Evolutionary conservation across 805 yeast genomes (phyloP).

Genomic region (Saccharomycopsis oosterbeekiorum): DNA sequence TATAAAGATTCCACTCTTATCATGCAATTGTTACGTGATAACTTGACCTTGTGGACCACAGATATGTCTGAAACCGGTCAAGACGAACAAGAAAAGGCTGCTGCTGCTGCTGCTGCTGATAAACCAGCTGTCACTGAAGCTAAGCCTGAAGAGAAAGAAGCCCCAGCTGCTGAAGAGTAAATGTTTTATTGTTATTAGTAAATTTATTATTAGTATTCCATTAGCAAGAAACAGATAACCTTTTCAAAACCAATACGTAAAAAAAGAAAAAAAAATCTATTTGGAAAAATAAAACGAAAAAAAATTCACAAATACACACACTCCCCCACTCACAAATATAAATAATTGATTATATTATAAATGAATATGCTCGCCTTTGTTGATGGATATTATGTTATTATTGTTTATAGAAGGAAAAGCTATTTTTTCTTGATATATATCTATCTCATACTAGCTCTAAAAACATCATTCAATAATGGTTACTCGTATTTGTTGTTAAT

Average conservation of each 20-base stretch:
- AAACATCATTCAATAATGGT: not conserved
- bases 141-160: conserved; percentile 14
- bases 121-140: conserved; percentile 23
- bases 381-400: not conserved
- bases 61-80: conserved; percentile 81
- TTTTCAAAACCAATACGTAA: not conserved
- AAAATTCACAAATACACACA: not conserved
- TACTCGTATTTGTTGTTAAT: not conserved
- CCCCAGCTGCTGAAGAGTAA: conserved; percentile 14
- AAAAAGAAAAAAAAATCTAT: not conserved
- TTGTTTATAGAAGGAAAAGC: not conserved
- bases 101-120: conserved; percentile 26
- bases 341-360: not conserved
- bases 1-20: conserved; percentile 97
- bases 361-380: not conserved
- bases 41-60: conserved; percentile 95
- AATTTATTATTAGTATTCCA: not conserved
- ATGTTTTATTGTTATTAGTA: not conserved
- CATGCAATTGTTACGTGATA: conserved; percentile 98
- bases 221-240: not conserved
- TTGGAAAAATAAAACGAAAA: not conserved
- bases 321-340: not conserved
- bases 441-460: too few relatives aligned
- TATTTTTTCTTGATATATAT: too few relatives aligned
- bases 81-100: conserved; percentile 32